Base-by-base conservation (phyloP, 2,329 filamentous ascomycete genomes). In the Colletotrichum sidae region DNA sequence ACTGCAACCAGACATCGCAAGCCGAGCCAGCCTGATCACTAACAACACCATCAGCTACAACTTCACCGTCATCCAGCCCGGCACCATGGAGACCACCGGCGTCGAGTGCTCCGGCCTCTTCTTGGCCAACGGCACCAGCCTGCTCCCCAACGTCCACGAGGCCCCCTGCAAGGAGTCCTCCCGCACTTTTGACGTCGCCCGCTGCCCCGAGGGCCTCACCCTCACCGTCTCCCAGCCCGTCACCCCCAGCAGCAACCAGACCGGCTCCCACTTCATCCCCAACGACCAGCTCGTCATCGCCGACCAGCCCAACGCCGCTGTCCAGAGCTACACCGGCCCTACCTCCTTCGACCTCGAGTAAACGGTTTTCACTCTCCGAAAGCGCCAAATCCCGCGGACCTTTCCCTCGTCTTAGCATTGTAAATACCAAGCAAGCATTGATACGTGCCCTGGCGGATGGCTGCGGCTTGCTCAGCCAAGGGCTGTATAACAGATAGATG, bases 291-390 rank as follows among this genome's bases (percentile, higher is more conserved):
- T 76, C 25, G 52, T 15, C 15, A 62, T 59, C 39, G 58, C 66
- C 50, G 47, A 68, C 59, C 38, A 72, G 67, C 70, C 70, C 58
- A 75, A 74, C 59, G 74, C 70, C 34, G 55, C 57, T 47, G 70
- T 73, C 45, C 65, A 77, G 72, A 55, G 8, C 53, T 77, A 77
- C 70, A 70, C 55, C 17, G 75, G 75, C 57, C 56, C 75, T 8
- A 45, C 5, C 13, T 13, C n/a, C 4, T 65, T 65, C 52, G 44
- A 65, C 41, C 62, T 65, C 42, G 58, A 62, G 58, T 65, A 62
- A 62, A 42, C 10, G 11, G 10, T 58, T 13, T 10, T 25, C 25
- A 5, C 25, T 25, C 4, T 25, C 4, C 4, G 25, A 25, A 4
- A 25, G 25, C 3, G 25, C 25, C 51, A 53, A 42, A 45, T 41